Conservation (phyloP, 352 stramenopile species). For the Elongisporangium undulatum region DNA sequence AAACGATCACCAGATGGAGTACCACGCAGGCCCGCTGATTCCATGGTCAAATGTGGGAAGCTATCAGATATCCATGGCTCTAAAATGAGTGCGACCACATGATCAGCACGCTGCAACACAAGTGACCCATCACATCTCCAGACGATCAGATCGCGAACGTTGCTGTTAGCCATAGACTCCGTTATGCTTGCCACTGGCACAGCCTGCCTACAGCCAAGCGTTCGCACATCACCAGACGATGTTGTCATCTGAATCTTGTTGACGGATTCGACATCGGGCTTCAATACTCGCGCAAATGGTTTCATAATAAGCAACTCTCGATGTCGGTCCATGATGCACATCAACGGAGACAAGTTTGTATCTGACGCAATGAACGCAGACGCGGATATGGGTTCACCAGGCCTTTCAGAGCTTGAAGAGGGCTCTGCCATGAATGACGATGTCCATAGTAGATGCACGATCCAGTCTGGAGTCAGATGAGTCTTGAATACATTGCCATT, state of each 20-base stretch:
- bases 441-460: conserved; percentile 22
- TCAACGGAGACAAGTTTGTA: conserved; percentile 8
- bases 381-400: conserved; percentile 6
- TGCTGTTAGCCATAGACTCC: not conserved
- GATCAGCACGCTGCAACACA: conserved; percentile 25
- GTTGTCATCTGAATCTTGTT: not conserved
- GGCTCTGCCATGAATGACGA: conserved; percentile 13
- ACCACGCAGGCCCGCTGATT: not conserved
- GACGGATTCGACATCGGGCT: not conserved
- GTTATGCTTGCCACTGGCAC: conserved; percentile 20
- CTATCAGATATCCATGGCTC: not conserved
- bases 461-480: conserved; percentile 32
- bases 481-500: conserved; percentile 20
- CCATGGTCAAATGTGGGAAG: not conserved
- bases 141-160: conserved; percentile 32
- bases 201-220: conserved; percentile 36
- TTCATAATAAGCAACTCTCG: conserved; percentile 29
- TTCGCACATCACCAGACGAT: conserved; percentile 1
- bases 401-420: not conserved
- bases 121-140: conserved; percentile 23
- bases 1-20: not conserved
- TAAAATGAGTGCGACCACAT: conserved; percentile 6
- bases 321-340: conserved; percentile 46
- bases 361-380: conserved; percentile 34
- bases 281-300: conserved; percentile 8